Percentiles rank a stretch among this genome's conserved stretches.
Evolutionary conservation across 257 asterid genomes (phyloP).

Genomic region (Solanum pinnatisectum): DNA sequence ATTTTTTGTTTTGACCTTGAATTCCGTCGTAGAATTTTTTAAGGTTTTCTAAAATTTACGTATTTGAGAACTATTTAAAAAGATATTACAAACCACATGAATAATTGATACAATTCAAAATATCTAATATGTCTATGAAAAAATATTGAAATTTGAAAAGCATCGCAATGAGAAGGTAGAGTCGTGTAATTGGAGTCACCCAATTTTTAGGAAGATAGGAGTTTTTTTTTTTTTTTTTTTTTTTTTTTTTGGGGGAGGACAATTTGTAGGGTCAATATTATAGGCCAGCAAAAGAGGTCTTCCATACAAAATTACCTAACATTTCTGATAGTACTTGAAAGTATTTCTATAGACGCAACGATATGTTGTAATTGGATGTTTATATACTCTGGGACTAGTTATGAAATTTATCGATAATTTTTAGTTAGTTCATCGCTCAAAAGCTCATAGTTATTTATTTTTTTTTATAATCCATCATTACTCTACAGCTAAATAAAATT

Average conservation of each 20-base stretch:
- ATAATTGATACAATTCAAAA: not conserved
- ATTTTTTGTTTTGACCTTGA: not conserved
- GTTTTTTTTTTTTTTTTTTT: too few species aligned
- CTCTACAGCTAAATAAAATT: not conserved
- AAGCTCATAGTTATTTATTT: too few species aligned
- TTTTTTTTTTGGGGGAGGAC: too few species aligned
- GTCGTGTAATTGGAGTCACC: not conserved
- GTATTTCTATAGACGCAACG: not conserved
- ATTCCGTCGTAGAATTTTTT: not conserved
- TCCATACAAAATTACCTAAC: not conserved
- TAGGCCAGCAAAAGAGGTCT: conserved; percentile 16
- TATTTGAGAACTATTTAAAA: too few species aligned
- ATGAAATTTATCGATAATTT: too few species aligned
- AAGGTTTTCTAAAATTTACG: not conserved
- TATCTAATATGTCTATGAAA: not conserved
- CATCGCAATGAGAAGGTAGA: not conserved
- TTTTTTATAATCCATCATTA: too few species aligned
- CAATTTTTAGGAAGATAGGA: too few species aligned
- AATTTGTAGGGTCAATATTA: not conserved
- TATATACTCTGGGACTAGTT: too few species aligned
- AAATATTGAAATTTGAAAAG: too few species aligned
- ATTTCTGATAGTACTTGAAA: not conserved
- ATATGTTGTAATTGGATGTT: not conserved
- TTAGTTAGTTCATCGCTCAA: not conserved
- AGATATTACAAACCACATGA: not conserved